phyloP scores from a whole-genome alignment of 306 rosid genomes.

The Vigna hirtella region DNA sequence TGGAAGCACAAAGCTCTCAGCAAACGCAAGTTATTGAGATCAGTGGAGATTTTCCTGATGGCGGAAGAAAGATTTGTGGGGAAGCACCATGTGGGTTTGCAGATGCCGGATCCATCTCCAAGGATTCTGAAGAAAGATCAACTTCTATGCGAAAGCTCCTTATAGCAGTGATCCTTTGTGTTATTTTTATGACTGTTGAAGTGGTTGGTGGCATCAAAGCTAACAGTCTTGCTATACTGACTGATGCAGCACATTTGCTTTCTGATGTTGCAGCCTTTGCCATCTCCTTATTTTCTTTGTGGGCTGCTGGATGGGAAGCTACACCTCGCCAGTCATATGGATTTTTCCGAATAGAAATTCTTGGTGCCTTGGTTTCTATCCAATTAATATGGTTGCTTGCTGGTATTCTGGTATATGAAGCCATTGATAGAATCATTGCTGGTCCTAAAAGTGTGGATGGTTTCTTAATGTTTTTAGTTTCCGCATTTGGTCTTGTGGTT shows the following conservation, averaged over 20 bases:
- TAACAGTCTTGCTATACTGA: slow-evolving; percentile 80
- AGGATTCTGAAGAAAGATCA: slow-evolving; percentile 72
- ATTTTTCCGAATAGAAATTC: slow-evolving; percentile 79
- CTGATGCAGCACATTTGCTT: slow-evolving; percentile 88
- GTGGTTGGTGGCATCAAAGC: slow-evolving; percentile 80
- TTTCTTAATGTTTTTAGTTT: slow-evolving; percentile 66
- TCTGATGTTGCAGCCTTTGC: slow-evolving; percentile 84
- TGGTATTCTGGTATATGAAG: slow-evolving; percentile 79
- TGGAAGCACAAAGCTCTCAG: slow-evolving; percentile 57
- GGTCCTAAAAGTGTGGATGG: slow-evolving; percentile 62
- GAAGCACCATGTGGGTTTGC: slow-evolving; percentile 81
- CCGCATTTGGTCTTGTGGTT: slow-evolving; percentile 74
- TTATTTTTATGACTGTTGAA: slow-evolving; percentile 74
- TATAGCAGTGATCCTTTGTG: slow-evolving; percentile 70
- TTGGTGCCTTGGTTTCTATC: slow-evolving; percentile 80
- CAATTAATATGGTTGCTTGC: slow-evolving; percentile 83
- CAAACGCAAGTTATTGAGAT: slow-evolving; percentile 62
- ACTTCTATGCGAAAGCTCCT: slow-evolving; percentile 73
- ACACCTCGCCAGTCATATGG: slow-evolving; percentile 86
- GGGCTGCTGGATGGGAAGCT: slow-evolving; percentile 92
- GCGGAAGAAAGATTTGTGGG: slow-evolving; percentile 70
- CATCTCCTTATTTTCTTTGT: slow-evolving; percentile 75
- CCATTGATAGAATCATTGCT: slow-evolving; percentile 62
- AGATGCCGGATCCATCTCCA: slow-evolving; percentile 61
- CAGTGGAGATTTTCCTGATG: slow-evolving; percentile 47